Percentiles rank a stretch among this genome's conserved stretches.
phyloP scores from a whole-genome alignment of 169 alveolate species.

The Plasmodium inui region DNA sequence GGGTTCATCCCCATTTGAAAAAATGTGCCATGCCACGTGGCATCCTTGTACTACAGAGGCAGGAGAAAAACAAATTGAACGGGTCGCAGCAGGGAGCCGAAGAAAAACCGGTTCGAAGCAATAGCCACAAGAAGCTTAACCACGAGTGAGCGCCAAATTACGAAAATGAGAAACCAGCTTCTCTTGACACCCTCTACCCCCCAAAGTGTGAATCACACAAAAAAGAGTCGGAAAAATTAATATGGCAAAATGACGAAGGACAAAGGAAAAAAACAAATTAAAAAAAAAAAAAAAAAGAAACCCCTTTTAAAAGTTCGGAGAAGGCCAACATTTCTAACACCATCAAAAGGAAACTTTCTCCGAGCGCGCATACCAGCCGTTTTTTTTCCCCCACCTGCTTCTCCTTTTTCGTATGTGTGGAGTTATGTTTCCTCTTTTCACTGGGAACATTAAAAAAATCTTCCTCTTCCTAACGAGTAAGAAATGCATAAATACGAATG shows the following conservation, averaged over 20 bases:
- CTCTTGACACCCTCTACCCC: background rate
- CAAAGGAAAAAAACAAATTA: background rate
- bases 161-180: background rate
- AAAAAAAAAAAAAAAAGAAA: slow-evolving; percentile 23
- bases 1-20: background rate
- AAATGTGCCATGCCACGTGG: background rate
- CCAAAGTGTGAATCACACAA: background rate
- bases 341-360: background rate
- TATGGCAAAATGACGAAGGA: background rate
- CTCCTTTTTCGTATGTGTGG: background rate
- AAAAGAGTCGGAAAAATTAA: background rate
- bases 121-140: background rate
- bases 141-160: background rate
- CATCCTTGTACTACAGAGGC: background rate
- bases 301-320: background rate
- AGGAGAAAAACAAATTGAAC: background rate
- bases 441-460: background rate
- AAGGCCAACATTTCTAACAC: slow-evolving; percentile 8
- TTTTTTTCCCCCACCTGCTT: background rate
- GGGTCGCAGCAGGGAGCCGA: background rate
- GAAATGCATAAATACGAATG: slow-evolving; percentile 77
- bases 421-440: slow-evolving; percentile 6
- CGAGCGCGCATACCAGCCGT: background rate
- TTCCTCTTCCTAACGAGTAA: slow-evolving; percentile 16
- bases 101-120: background rate